Evolutionary conservation across 371 early-diverging fungal species (phyloP).

Genomic region (Mortierella sp.): DNA sequence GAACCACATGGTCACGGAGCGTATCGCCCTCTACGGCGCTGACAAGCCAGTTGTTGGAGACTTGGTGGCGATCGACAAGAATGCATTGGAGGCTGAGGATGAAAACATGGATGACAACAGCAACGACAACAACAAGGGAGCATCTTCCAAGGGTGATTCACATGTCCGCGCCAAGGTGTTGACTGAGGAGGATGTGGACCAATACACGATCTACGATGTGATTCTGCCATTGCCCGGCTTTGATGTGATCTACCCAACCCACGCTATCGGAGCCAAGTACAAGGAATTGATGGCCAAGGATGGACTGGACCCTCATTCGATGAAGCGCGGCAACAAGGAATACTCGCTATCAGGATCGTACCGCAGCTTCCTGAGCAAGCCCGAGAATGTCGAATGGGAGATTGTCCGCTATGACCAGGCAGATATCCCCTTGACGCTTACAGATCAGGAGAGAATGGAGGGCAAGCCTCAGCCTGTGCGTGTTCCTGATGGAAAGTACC

Average conservation of each 20-base stretch:
- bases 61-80: conserved; percentile 71
- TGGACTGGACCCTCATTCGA: conserved; percentile 67
- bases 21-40: conserved; percentile 80
- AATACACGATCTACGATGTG: conserved; percentile 87
- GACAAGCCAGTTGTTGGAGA: conserved; percentile 87
- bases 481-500: conserved; percentile 63
- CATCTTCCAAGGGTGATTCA: conserved; percentile 15
- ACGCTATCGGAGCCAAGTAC: conserved; percentile 79
- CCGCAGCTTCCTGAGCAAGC: conserved; percentile 70
- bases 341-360: conserved; percentile 85
- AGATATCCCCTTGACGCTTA: conserved; percentile 68
- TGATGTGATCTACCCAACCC: conserved; percentile 82
- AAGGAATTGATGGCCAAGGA: conserved; percentile 78
- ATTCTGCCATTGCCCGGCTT: conserved; percentile 94
- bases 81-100: conserved; percentile 24
- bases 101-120: conserved; percentile 41
- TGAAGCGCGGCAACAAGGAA: conserved; percentile 63
- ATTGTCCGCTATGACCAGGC: conserved; percentile 79
- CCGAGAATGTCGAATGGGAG: conserved; percentile 64
- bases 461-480: conserved; percentile 26
- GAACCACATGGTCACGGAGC: conserved; percentile 90
- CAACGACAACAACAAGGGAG: conserved; percentile 17
- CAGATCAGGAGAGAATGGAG: conserved; percentile 75
- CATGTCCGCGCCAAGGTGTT: conserved; percentile 61
- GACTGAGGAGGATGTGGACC: conserved; percentile 75